Evolutionary conservation across 768 basidiomycete species (phyloP).

Genomic region (Melanogaster broomeanus): DNA sequence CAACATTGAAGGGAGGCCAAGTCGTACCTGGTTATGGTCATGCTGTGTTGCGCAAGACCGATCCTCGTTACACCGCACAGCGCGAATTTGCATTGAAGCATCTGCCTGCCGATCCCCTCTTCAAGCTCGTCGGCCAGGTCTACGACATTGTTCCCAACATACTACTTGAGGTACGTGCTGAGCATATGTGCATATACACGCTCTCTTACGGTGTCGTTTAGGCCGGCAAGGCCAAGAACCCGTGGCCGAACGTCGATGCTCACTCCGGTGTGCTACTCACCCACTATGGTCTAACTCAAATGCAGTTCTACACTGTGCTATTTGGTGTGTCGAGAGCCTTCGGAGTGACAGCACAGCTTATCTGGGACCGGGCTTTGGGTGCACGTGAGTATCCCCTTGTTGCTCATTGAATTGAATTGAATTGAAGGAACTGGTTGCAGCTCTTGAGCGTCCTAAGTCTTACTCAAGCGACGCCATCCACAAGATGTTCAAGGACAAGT

Average conservation of each 20-base stretch:
- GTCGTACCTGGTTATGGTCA: constrained; percentile 94
- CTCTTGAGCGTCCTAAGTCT: constrained; percentile 90
- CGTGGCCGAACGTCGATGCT: constrained; percentile 97
- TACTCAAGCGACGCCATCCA: constrained; percentile 81
- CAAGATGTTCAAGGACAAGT: constrained; percentile 65
- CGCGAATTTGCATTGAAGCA: constrained; percentile 88
- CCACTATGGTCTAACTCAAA: constrained; percentile 84
- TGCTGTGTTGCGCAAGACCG: constrained; percentile 86
- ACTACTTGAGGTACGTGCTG: constrained; percentile 66
- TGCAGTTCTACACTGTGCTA: constrained; percentile 96
- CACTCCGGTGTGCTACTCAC: constrained; percentile 91
- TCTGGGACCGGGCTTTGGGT: constrained; percentile 93
- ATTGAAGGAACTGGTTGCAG: too few species aligned
- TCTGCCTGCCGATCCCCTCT: constrained; percentile 83
- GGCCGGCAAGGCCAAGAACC: constrained; percentile 93
- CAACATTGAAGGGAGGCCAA: constrained; percentile 88
- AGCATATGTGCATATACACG: not conserved
- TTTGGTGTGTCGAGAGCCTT: constrained; percentile 97
- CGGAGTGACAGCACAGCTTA: constrained; percentile 85
- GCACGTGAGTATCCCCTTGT: constrained; percentile 62
- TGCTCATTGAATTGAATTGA: not conserved
- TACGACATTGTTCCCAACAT: constrained; percentile 89
- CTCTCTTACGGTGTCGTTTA: constrained; percentile 24
- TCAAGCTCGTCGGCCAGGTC: constrained; percentile 91
- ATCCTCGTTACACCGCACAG: constrained; percentile 90